Evolutionary conservation across 2,329 filamentous ascomycete genomes (phyloP).

Genomic region (Monosporascus sp.): DNA sequence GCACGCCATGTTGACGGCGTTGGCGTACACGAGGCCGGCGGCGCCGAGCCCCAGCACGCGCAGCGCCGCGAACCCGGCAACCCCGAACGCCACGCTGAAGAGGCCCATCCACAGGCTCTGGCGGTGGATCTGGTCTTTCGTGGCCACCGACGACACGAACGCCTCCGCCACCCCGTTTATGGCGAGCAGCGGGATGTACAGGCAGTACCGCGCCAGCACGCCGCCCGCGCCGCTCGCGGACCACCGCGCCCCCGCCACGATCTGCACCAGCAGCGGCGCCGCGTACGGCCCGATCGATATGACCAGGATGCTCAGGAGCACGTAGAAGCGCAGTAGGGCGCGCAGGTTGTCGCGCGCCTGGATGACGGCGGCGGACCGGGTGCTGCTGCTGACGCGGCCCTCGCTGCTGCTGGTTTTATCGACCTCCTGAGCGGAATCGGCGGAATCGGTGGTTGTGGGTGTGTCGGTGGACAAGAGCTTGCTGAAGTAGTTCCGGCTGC

Average conservation of each 20-base stretch:
- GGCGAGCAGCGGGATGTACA: constrained; percentile 88
- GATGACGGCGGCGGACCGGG: constrained; percentile 16
- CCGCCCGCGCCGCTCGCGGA: constrained; percentile 63
- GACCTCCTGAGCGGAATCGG: constrained; percentile 11
- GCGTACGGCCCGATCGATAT: constrained; percentile 68
- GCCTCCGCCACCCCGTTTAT: constrained; percentile 89
- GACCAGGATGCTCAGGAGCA: constrained; percentile 65
- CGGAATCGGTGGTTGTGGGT: constrained; percentile 15
- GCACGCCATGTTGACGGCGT: constrained; percentile 83
- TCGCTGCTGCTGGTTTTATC: not conserved
- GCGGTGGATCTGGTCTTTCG: constrained; percentile 63
- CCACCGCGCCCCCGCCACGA: constrained; percentile 78
- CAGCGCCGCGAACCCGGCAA: constrained; percentile 70
- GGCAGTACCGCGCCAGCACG: constrained; percentile 77
- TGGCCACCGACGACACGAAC: constrained; percentile 85
- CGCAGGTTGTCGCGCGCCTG: constrained; percentile 50
- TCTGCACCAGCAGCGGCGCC: constrained; percentile 65
- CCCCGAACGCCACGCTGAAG: constrained; percentile 73
- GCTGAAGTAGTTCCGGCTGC: constrained; percentile 83
- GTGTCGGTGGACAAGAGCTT: constrained; percentile 54
- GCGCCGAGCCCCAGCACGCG: constrained; percentile 66
- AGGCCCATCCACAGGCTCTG: constrained; percentile 81
- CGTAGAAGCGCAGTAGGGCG: constrained; percentile 66
- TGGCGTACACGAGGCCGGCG: constrained; percentile 76
- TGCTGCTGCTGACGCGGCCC: not conserved